These are phyloP conservation scores for Sphagnurus paluster DNA, from an alignment of 1,284 basidiomycete species.

Conservation along the genomic window DNA sequence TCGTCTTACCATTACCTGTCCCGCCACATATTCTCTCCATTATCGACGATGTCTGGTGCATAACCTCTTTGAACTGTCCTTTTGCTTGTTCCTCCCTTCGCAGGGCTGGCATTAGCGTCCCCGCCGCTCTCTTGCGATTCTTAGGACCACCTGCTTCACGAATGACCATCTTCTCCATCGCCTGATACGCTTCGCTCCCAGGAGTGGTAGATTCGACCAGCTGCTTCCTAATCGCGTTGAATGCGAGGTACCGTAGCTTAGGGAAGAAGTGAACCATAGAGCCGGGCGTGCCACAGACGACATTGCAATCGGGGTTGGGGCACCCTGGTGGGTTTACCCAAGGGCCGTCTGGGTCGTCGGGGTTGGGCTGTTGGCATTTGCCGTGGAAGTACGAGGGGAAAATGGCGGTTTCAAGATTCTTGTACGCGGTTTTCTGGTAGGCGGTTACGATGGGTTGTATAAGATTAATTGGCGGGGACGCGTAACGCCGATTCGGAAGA, in stretches of 20 bases:
- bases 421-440: slow-evolving; percentile 46
- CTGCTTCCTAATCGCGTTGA: slow-evolving; percentile 40
- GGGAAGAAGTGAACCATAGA: slow-evolving; percentile 69
- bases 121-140: slow-evolving; percentile 10
- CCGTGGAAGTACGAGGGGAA: slow-evolving; percentile 73
- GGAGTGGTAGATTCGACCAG: slow-evolving; percentile 37
- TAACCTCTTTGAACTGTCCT: slow-evolving; percentile 30
- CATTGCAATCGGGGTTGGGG: slow-evolving; percentile 74
- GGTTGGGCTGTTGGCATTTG: slow-evolving; percentile 59
- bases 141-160: slow-evolving; percentile 20
- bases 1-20: slow-evolving; percentile 30
- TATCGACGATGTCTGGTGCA: slow-evolving; percentile 32
- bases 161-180: slow-evolving; percentile 39
- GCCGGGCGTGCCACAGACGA: slow-evolving; percentile 78
- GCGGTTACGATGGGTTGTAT: slow-evolving; percentile 47
- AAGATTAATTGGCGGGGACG: slow-evolving; percentile 31
- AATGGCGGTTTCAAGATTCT: slow-evolving; percentile 48
- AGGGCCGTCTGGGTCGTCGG: slow-evolving; percentile 12
- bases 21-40: slow-evolving; percentile 52
- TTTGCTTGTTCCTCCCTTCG: slow-evolving; percentile 11
- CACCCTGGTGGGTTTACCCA: slow-evolving; percentile 62
- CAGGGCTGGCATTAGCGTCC: slow-evolving; percentile 12
- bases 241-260: slow-evolving; percentile 49
- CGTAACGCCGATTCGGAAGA: slow-evolving; percentile 26
- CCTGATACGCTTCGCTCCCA: slow-evolving; percentile 38